These are phyloP conservation scores for Curvularia lunata DNA, from an alignment of 2,329 filamentous ascomycete species.

Conservation along the genomic window DNA sequence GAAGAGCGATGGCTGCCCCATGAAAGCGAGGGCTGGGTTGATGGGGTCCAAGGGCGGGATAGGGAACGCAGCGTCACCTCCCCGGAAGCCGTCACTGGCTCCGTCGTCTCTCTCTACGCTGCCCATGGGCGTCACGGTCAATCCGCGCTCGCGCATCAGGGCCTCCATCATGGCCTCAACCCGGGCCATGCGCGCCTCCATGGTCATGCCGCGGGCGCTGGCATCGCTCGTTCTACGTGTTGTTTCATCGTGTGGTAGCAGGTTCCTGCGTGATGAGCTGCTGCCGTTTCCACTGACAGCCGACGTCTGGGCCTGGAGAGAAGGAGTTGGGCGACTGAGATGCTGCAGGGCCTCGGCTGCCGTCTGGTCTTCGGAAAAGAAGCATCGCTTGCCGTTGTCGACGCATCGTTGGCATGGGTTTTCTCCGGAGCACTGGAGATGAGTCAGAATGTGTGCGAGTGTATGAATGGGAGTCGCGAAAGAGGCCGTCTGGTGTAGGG, in stretches of 20 bases:
- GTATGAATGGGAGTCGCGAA: neutral
- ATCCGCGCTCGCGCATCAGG: conserved; percentile 40
- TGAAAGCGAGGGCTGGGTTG: conserved; percentile 28
- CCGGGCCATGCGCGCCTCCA: conserved; percentile 46
- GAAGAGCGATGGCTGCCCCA: conserved; percentile 24
- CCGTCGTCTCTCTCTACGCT: conserved; percentile 39
- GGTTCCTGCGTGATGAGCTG: conserved; percentile 22
- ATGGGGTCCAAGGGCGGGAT: conserved; percentile 33
- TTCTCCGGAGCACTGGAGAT: conserved; percentile 41
- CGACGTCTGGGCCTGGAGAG: conserved; percentile 19
- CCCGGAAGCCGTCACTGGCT: conserved; percentile 24
- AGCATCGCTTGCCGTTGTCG: conserved; percentile 45
- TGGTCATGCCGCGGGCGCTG: conserved; percentile 33
- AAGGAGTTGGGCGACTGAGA: conserved; percentile 43
- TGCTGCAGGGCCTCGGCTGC: conserved; percentile 47
- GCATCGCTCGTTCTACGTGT: conserved; percentile 39
- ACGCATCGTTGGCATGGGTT: conserved; percentile 46
- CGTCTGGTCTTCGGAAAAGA: conserved; percentile 49
- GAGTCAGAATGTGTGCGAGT: neutral
- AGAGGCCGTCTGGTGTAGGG: conserved; percentile 2
- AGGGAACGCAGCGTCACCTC: conserved; percentile 24
- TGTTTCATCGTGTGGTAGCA: conserved; percentile 29
- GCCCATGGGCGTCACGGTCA: conserved; percentile 30
- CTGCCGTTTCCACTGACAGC: conserved; percentile 21
- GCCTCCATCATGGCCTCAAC: conserved; percentile 47